These are phyloP conservation scores for Primulina tabacum DNA, from an alignment of 257 asterid species.

Conservation along the genomic window DNA sequence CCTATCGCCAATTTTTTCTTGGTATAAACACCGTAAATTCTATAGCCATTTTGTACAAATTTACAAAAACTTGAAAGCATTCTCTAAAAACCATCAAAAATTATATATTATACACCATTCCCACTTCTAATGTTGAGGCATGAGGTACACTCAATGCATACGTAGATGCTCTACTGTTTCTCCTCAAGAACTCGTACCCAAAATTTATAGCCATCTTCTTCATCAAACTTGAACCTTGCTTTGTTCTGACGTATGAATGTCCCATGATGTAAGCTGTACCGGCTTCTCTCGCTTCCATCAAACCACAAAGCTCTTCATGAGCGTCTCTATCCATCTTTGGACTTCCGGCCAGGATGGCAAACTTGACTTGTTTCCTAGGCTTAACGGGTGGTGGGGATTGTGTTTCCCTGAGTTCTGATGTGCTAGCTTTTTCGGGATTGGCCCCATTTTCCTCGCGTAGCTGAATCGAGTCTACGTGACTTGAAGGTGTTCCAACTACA, in stretches of 20 bases:
- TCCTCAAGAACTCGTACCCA: conserved; percentile 84
- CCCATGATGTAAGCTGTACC: conserved; percentile 85
- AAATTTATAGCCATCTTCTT: conserved; percentile 66
- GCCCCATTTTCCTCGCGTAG: conserved; percentile 32
- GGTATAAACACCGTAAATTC: not conserved
- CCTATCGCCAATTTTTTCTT: not conserved
- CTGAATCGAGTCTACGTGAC: conserved; percentile 42
- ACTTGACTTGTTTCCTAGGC: conserved; percentile 57
- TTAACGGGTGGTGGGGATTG: conserved; percentile 28
- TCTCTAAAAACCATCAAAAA: conserved; percentile 13
- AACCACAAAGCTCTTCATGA: conserved; percentile 49
- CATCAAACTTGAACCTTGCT: conserved; percentile 71
- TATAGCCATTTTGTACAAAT: conserved; percentile 8
- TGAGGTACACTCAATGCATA: conserved; percentile 67
- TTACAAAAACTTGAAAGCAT: conserved; percentile 7
- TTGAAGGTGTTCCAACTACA: conserved; percentile 67
- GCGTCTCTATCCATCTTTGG: conserved; percentile 51
- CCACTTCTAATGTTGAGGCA: conserved; percentile 90
- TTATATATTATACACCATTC: conserved; percentile 78
- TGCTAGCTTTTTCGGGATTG: conserved; percentile 28
- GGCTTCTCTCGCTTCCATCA: conserved; percentile 87
- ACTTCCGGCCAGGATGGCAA: conserved; percentile 69
- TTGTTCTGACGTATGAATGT: conserved; percentile 76
- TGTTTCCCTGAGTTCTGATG: conserved; percentile 44
- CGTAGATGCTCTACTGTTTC: conserved; percentile 68